Evolutionary conservation across 768 basidiomycete genomes (phyloP).

Genomic region (Suillus clintonianus): DNA sequence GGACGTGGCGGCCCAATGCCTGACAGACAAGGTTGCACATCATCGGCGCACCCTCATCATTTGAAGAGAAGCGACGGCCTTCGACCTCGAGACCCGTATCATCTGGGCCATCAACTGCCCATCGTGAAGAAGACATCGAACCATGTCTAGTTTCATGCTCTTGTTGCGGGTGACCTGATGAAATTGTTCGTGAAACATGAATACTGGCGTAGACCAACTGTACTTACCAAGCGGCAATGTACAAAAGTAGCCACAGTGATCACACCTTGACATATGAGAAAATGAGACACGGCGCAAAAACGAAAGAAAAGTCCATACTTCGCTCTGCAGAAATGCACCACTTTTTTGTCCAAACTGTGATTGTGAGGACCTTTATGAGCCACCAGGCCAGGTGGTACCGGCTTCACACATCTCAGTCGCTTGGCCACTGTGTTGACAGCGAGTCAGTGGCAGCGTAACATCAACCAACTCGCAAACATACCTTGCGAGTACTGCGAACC

Average conservation of each 20-base stretch:
- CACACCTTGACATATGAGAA: constrained; percentile 39
- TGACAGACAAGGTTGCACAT: constrained; percentile 60
- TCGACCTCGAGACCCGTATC: constrained; percentile 52
- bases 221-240: constrained; percentile 52
- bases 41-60: constrained; percentile 63
- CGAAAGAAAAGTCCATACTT: constrained; percentile 30
- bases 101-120: constrained; percentile 57
- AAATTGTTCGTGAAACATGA: neutral
- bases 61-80: constrained; percentile 53
- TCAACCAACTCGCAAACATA: constrained; percentile 16
- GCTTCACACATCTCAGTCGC: constrained; percentile 49
- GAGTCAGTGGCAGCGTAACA: neutral
- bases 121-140: constrained; percentile 59
- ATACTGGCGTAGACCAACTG: neutral
- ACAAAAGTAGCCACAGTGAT: constrained; percentile 60
- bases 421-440: constrained; percentile 40
- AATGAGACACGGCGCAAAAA: neutral
- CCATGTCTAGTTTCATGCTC: constrained; percentile 67
- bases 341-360: constrained; percentile 45
- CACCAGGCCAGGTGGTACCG: constrained; percentile 43
- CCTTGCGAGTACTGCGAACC: constrained; percentile 53
- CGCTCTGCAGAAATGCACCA: constrained; percentile 57
- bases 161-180: constrained; percentile 55
- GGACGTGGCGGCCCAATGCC: constrained; percentile 56
- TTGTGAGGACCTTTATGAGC: constrained; percentile 50